Conservation (phyloP, 1,284 basidiomycete genomes). For the Thecaphora frezii region DNA sequence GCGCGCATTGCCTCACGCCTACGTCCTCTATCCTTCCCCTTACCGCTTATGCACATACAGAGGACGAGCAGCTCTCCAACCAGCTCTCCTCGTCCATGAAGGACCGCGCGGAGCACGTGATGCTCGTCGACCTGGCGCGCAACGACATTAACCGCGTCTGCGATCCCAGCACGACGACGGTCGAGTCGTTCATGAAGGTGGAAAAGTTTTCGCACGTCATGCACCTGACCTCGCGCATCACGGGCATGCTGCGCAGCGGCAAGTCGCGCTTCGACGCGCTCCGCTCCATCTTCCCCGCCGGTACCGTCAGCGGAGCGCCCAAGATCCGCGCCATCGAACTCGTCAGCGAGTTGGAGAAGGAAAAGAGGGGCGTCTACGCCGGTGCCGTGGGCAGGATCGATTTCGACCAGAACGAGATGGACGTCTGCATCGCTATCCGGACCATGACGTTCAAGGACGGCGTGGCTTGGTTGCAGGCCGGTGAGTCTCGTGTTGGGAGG, state of each 20-base stretch:
- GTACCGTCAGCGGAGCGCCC: slow-evolving; percentile 97
- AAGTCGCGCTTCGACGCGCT: slow-evolving; percentile 94
- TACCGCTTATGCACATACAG: too few relatives aligned
- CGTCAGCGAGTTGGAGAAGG: slow-evolving; percentile 80
- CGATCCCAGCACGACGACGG: slow-evolving; percentile 89
- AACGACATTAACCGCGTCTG: slow-evolving; percentile 99
- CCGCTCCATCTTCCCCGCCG: slow-evolving; percentile 97
- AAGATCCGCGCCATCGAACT: slow-evolving; percentile 99
- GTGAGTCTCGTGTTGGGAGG: slow-evolving; percentile 27
- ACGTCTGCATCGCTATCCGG: slow-evolving; percentile 97
- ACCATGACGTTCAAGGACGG: slow-evolving; percentile 98
- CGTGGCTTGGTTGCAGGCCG: slow-evolving; percentile 85
- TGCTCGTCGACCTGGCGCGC: slow-evolving; percentile 97
- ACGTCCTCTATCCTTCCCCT: too few relatives aligned
- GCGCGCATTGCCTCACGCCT: too few relatives aligned
- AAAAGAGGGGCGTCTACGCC: slow-evolving; percentile 91
- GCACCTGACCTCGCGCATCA: slow-evolving; percentile 93
- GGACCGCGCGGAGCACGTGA: slow-evolving; percentile 96
- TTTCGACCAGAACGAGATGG: slow-evolving; percentile 91
- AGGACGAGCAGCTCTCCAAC: slow-evolving; percentile 79
- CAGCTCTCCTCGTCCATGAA: slow-evolving; percentile 82
- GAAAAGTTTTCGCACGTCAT: slow-evolving; percentile 99
- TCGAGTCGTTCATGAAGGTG: slow-evolving; percentile 89
- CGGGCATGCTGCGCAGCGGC: slow-evolving; percentile 79
- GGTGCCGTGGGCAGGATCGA: slow-evolving; percentile 97